These are phyloP conservation scores for Ceratocystis ficicola DNA, from an alignment of 2,329 filamentous ascomycete species.

Conservation along the genomic window DNA sequence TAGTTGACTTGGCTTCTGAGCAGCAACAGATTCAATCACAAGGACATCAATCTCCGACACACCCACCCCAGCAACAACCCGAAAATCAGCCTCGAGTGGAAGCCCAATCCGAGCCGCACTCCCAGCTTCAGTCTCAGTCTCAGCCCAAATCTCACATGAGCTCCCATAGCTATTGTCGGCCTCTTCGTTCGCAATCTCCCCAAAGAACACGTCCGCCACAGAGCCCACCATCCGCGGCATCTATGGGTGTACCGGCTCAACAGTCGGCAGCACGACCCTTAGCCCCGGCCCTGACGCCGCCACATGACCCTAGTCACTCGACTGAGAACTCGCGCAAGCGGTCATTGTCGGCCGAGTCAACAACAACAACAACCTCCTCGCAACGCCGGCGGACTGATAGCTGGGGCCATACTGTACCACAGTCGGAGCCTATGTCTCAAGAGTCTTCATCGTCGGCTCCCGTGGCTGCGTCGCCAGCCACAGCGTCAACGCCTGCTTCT, in stretches of 20 bases:
- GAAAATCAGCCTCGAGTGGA: background rate
- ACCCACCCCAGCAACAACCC: background rate
- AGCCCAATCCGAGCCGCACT: background rate
- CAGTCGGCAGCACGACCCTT: conserved; percentile 23
- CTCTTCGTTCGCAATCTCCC: background rate
- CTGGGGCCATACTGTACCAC: conserved; percentile 9
- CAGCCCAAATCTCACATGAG: background rate
- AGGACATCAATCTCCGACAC: conserved; percentile 25
- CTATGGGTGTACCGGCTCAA: background rate
- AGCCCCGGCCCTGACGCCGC: conserved; percentile 40
- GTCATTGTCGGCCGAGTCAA: conserved; percentile 4
- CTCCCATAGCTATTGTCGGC: background rate
- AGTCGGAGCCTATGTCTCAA: background rate
- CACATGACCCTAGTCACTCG: conserved; percentile 36
- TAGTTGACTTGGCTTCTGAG: conserved; percentile 2
- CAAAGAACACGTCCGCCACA: background rate
- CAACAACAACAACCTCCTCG: background rate
- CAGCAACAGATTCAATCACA: conserved; percentile 1
- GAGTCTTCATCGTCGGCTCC: background rate
- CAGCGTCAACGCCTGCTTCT: background rate
- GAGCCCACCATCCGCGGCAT: background rate
- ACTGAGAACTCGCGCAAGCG: conserved; percentile 15
- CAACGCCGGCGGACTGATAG: conserved; percentile 17
- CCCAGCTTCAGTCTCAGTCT: background rate
- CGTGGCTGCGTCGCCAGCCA: background rate